Base-by-base conservation (phyloP, 345 rosid genomes). In the Acer negundo region DNA sequence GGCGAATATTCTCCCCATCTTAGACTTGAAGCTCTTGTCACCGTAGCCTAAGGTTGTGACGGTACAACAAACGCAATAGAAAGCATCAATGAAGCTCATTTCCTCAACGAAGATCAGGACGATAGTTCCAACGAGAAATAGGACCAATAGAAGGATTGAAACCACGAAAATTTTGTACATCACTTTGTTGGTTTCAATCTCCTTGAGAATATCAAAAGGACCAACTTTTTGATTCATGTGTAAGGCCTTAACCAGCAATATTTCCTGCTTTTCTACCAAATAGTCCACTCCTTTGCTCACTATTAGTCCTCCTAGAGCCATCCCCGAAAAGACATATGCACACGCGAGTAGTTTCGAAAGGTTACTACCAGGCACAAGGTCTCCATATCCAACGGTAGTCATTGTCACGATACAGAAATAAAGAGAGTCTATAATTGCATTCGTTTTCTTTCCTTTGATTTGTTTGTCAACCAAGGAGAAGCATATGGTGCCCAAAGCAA, bases 301-400 rank as follows among this genome's bases (percentile, higher is more conserved):
- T n/a, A 90, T 84, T 12, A 90, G 82, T 53, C 92, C 89, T 44
- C 86, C 88, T 7, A 96, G 82, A 62, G 89, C 91, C 95, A 89
- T 90, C 23, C 99, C 98, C 0, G 85, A 22, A 86, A 93, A 96
- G 80, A 96, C 98, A 82, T 86, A 95, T 16, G 82, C 82, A 75
- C 93, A 92, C 68, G 97, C 92, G 20, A 96, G 89, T 65, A 96
- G 85, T 76, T 92, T 92, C 0, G 89, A 74, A n/a, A 76, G 55
- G 63, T 71, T 73, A 59, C 87, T 91, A 55, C 73, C 75, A 10
- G 98, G 99, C 46, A 92, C 94, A 7, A 96, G 94, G 88, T 96
- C 99, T 47, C 99, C 98, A 66, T 96, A 96, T 70, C 99, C 98
- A 26, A 96, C 96, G 0, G 95, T 92, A 51, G 99, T 96, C 99